These are phyloP conservation scores for Termitomyces sp. DNA, from an alignment of 768 basidiomycete species.

Conservation along the genomic window DNA sequence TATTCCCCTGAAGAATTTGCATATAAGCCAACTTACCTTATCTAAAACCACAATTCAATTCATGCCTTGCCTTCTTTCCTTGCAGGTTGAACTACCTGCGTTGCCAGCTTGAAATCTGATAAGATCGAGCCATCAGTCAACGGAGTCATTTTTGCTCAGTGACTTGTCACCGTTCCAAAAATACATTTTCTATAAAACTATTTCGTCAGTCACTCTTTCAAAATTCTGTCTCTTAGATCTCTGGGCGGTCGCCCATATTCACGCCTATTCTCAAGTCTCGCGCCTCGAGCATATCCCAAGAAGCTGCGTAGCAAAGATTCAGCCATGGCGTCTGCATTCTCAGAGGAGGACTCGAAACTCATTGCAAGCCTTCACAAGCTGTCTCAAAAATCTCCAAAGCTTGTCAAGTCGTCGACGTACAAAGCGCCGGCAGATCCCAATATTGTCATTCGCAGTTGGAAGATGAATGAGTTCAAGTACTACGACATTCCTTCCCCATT, in stretches of 20 bases:
- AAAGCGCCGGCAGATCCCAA: conserved; percentile 50
- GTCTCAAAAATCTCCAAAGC: conserved; percentile 53
- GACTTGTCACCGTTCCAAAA: not conserved
- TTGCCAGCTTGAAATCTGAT: not conserved
- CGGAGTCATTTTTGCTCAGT: not conserved
- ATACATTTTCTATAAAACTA: not conserved
- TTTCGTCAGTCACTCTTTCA: conserved; percentile 3
- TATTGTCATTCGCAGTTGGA: conserved; percentile 77
- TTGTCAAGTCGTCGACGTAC: conserved; percentile 58
- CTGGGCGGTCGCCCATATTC: conserved; percentile 11
- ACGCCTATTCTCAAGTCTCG: conserved; percentile 7
- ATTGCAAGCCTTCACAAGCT: conserved; percentile 48
- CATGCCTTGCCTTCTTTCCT: not conserved
- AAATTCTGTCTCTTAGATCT: conserved; percentile 14
- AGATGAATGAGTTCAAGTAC: conserved; percentile 97
- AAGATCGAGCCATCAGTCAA: not conserved
- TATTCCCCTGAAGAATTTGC: not conserved
- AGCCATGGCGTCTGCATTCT: conserved; percentile 12
- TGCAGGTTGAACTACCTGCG: not conserved
- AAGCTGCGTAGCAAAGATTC: not conserved
- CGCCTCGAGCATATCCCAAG: not conserved
- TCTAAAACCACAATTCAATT: not conserved
- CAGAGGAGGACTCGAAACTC: conserved; percentile 50
- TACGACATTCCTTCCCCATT: conserved; percentile 86
- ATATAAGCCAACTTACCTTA: not conserved